Base-by-base conservation (phyloP, 73 alveolate species). In the Symbiodinium natans region DNA sequence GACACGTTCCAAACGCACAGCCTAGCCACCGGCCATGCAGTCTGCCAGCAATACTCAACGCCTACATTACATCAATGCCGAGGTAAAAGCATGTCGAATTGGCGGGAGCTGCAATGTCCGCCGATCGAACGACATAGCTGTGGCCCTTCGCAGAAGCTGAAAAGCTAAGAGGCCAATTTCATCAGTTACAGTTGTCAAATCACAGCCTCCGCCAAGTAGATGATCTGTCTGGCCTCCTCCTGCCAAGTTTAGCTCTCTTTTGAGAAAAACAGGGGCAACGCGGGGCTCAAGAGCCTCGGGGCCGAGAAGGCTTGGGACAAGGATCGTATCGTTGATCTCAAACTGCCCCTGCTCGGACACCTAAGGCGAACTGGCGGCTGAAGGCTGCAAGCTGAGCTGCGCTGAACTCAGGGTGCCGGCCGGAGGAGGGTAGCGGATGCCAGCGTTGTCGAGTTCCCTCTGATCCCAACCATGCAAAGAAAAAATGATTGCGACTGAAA, bases 401-500 rank as follows among this genome's bases (percentile, higher is more conserved):
- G 71, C 17, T 8, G 71, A 52, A 52, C 59, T 46, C 17, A 46
- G 13, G 94, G 43, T 13, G 23, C 85, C 17, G n/a, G 86, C 95
- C 2, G 95, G 95, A 29, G 95, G 95, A 17, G 95, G 95, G 42
- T 88, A 40, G 31, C 95, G 77, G 46, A 88, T 88, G 85, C 95
- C 95, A 21, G 95, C 46, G 80, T 88, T 88, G 86, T 88, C 95
- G 86, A 88, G 43, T 29, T 88, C 86, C 95, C 95, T 88, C 27
- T 2, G 82, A 11, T 34, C 85, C 3, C 9, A 63, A 11, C 7
- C 29, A 63, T 11, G 7, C 80, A 6, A 63, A 63, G 8, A 63
- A 5, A 34, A 10, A 42, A 75, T 7, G 86, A 31, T 2, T n/a
- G n/a, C n/a, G n/a, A n/a, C n/a, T n/a, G n/a, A n/a, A n/a, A n/a